Conservation (phyloP, 768 basidiomycete species). For the Clathrus columnatus region DNA sequence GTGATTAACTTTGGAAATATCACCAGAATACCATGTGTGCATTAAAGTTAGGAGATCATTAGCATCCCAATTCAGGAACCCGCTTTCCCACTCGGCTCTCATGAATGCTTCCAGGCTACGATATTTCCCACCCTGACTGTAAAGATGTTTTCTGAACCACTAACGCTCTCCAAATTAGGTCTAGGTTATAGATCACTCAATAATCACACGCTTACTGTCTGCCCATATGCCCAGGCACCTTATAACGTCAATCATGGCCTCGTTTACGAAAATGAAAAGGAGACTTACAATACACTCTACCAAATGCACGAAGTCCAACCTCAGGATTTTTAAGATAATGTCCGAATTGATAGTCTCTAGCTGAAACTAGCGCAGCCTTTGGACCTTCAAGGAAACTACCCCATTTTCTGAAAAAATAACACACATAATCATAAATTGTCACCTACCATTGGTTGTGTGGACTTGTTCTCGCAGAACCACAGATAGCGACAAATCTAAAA, state of each 20-base stretch:
- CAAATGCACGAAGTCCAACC: slow-evolving; percentile 46
- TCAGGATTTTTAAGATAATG: slow-evolving; percentile 42
- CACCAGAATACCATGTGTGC: slow-evolving; percentile 42
- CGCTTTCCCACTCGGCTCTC: slow-evolving; percentile 42
- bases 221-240: slow-evolving; percentile 48
- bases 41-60: slow-evolving; percentile 44
- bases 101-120: slow-evolving; percentile 41
- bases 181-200: not conserved
- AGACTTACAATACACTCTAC: slow-evolving; percentile 35
- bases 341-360: slow-evolving; percentile 46
- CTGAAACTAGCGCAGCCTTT: slow-evolving; percentile 43
- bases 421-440: too few relatives aligned
- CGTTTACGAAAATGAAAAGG: not conserved
- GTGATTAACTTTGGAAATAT: slow-evolving; percentile 37
- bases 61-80: slow-evolving; percentile 43
- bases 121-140: slow-evolving; percentile 38
- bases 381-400: slow-evolving; percentile 55
- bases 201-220: slow-evolving; percentile 30
- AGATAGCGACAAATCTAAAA: slow-evolving; percentile 41
- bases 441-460: slow-evolving; percentile 46
- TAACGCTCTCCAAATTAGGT: slow-evolving; percentile 13
- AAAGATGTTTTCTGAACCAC: slow-evolving; percentile 47
- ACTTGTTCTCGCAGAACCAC: slow-evolving; percentile 48
- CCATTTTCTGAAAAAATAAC: not conserved
- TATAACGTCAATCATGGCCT: not conserved